Evolutionary conservation across 2,329 filamentous ascomycete species (phyloP), one percentile per base, ranked within the genome.

Genomic region (Aureobasidium lini): DNA sequence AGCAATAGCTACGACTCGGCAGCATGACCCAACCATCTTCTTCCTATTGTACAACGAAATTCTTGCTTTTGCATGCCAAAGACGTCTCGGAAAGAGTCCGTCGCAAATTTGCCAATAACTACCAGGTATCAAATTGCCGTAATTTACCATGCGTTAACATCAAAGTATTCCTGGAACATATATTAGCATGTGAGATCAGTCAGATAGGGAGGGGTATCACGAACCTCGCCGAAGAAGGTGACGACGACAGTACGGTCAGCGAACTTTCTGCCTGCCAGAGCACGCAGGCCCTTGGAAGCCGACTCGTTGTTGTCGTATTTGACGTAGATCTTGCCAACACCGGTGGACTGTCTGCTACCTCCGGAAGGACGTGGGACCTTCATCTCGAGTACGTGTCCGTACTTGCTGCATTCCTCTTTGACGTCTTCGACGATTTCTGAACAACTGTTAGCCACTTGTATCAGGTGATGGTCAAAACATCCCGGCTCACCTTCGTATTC

Each of bases 261-360:
- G 72, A 99, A 99, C 72, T 97, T 96, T 64, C 95, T 84, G 48
- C 94, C 94, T 32, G 95, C 94, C 66, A 99, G 79, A n/a, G 90
- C 87, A 68, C 87, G 86, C 60, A 99, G 79, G 7, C 94, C 95
- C 69, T 89, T 92, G 63, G 88, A 87, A 18, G 93, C 89, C 8
- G 86, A 84, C 53, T 91, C 90, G 2, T 83, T 77, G 3, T 80
- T 83, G 64, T 94, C 89, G 70, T 90, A 99, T 73, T 96, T 97
- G 77, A 99, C 87, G 71, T 87, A 99, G 66, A 99, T 97, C 81
- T 97, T 99, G 71, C 94, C 94, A 23, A 99, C 91, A 48, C 94
- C 94, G 32, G 90, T 84, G 23, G 87, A 89, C 71, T 94, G 88
- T 67, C 91, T 85, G 72, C 86, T 89, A 50, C 89, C 90, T 66